Conservation (phyloP, 352 stramenopile species). For the Globisporangium echinulatum region DNA sequence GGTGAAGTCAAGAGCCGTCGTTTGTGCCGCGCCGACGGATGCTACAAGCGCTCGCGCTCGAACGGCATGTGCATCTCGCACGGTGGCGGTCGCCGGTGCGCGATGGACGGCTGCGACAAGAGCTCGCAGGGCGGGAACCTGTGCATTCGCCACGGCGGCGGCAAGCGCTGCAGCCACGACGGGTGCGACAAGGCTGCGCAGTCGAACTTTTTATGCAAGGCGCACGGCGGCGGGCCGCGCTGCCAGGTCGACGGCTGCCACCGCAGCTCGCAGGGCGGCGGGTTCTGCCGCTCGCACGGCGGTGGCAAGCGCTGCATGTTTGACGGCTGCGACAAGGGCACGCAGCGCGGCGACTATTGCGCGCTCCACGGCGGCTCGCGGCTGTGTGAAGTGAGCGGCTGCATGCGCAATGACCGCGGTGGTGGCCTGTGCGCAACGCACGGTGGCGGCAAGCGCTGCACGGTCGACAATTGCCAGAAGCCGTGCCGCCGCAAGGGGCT, state of each 20-base stretch:
- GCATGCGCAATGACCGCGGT: slow-evolving; percentile 82
- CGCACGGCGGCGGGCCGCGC: slow-evolving; percentile 77
- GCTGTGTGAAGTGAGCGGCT: slow-evolving; percentile 71
- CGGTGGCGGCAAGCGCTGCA: slow-evolving; percentile 80
- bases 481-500: slow-evolving; percentile 77
- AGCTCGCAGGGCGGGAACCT: slow-evolving; percentile 75
- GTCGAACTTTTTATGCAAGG: slow-evolving; percentile 83
- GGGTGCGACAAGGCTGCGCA: slow-evolving; percentile 79
- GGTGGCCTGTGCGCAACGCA: slow-evolving; percentile 72
- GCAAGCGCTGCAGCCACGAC: slow-evolving; percentile 71
- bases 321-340: slow-evolving; percentile 81
- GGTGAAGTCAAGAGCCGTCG: slow-evolving; percentile 53
- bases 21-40: slow-evolving; percentile 66
- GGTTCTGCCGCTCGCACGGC: slow-evolving; percentile 80
- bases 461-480: slow-evolving; percentile 55
- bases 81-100: slow-evolving; percentile 70
- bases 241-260: slow-evolving; percentile 65
- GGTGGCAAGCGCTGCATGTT: slow-evolving; percentile 84
- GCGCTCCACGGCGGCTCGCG: slow-evolving; percentile 80
- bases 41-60: slow-evolving; percentile 84
- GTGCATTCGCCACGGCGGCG: slow-evolving; percentile 83
- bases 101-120: slow-evolving; percentile 74
- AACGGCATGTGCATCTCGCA: slow-evolving; percentile 85
- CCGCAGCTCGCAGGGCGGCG: slow-evolving; percentile 70
- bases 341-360: slow-evolving; percentile 83